Conservation (phyloP, 768 basidiomycete species). For the Gloeostereum incarnatum region DNA sequence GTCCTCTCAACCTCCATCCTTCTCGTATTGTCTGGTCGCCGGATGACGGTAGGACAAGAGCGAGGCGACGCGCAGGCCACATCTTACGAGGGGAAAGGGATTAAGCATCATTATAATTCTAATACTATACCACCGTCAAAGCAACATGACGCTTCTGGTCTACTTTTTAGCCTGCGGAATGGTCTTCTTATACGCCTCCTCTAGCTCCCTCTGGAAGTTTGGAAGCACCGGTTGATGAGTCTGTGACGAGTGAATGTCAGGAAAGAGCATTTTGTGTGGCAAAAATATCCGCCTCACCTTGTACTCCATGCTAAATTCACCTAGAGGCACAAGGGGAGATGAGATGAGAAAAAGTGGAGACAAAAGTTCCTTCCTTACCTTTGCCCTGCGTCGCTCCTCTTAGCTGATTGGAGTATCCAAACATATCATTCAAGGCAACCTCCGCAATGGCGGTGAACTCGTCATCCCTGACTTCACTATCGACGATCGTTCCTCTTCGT, state of each 20-base stretch:
- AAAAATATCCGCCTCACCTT: constrained; percentile 45
- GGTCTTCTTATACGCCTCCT: constrained; percentile 79
- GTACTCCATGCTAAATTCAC: constrained; percentile 76
- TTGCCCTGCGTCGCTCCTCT: constrained; percentile 96
- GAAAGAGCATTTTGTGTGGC: too few species aligned
- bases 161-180: constrained; percentile 65
- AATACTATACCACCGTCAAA: too few species aligned
- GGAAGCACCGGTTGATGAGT: constrained; percentile 79
- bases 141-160: too few species aligned
- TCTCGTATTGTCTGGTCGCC: too few species aligned
- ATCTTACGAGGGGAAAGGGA: too few species aligned
- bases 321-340: constrained; percentile 13
- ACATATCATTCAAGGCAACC: constrained; percentile 97
- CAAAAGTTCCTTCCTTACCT: constrained; percentile 25
- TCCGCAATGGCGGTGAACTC: constrained; percentile 91
- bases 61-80: too few species aligned
- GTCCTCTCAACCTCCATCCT: too few species aligned
- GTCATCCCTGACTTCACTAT: constrained; percentile 94
- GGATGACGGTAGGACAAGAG: too few species aligned
- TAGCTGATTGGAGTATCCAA: constrained; percentile 89
- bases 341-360: background rate
- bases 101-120: too few species aligned
- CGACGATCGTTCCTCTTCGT: constrained; percentile 87
- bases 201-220: constrained; percentile 80
- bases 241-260: constrained; percentile 28